phyloP scores from a whole-genome alignment of 2,329 filamentous ascomycete genomes.

The Lecanosticta acicola region DNA sequence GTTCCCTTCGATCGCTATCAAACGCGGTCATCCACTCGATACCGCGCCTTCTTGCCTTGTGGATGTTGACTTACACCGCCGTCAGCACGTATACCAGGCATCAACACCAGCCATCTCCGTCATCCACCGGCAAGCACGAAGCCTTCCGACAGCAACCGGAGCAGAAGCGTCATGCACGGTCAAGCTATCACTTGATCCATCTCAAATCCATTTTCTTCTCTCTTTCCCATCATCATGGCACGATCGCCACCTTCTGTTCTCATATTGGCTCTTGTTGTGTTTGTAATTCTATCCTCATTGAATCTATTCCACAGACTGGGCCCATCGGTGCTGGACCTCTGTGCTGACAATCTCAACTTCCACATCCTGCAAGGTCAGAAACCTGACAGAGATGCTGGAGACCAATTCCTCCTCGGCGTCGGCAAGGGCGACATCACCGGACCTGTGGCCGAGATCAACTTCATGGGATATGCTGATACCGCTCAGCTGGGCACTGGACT shows the following conservation, averaged over 20 bases:
- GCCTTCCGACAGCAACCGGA: neutral
- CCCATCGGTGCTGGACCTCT: conserved; percentile 13
- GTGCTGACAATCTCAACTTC: conserved; percentile 4
- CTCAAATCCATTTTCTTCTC: neutral
- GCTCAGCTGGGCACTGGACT: conserved; percentile 76
- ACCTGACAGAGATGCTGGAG: conserved; percentile 7
- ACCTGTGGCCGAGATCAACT: conserved; percentile 81
- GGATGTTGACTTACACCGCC: neutral
- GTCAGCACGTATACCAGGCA: neutral
- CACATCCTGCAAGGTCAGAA: conserved; percentile 4
- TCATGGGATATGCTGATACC: conserved; percentile 89
- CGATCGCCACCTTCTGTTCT: conserved; percentile 16
- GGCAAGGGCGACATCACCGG: conserved; percentile 70
- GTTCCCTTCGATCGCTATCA: neutral
- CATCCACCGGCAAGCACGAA: neutral
- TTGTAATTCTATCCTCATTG: conserved; percentile 14
- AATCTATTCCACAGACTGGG: conserved; percentile 17
- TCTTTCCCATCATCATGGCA: conserved; percentile 11
- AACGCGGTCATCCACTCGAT: neutral
- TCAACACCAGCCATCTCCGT: neutral
- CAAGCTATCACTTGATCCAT: neutral
- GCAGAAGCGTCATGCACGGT: neutral
- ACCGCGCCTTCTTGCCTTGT: neutral
- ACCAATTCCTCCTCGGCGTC: conserved; percentile 58
- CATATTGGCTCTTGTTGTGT: conserved; percentile 13